Base-by-base conservation (phyloP, 1,284 basidiomycete species). In the Microbotryum lychnidis-dioicae region DNA sequence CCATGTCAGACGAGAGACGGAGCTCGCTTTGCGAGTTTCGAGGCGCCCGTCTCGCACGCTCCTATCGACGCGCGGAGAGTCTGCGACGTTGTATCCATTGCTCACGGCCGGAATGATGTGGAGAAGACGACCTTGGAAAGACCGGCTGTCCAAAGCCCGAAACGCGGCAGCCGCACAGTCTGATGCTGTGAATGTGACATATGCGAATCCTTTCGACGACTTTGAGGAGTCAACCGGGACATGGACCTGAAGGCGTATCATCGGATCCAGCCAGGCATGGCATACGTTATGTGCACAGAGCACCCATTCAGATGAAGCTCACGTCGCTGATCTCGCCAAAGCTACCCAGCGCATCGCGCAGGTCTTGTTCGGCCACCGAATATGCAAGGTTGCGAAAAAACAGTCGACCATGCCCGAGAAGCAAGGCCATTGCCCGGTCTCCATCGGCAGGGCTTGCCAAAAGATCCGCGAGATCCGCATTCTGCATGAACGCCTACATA, bases 371-470 rank as follows among this genome's bases (percentile, higher is more conserved):
- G 1, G 85, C 87, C 61, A 89, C 89, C 0, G 87, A 82, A 72
- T 91, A 97, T 0, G 92, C 81, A 21, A 97, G 76, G 73, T 97
- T 98, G 16, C 94, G 89, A 7, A 97, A 79, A 73, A 97, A 97
- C 6, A 97, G 78, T 2, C 94, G 84, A 0, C 84, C 83, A 0
- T 89, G 91, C 61, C 83, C 81, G 27, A 87, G 77, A 60, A 97
- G 66, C 67, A 70, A 53, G 37, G 37, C 37, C 14, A 18, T 14
- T 10, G 37, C 37, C 37, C 10, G 37, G 14, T 42, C 37, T 14
- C 37, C 37, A 16, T 18, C 16, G 9, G 16, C 4, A 16, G 16
- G 1, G 37, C 16, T 18, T 42, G 14, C 14, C 37, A 6, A 42
- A 16, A 42, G 37, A 42, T 42, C 37, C 37, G 37, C 37, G 12